phyloP scores from a whole-genome alignment of 352 stramenopile species.

The Blastocystis sp. region DNA sequence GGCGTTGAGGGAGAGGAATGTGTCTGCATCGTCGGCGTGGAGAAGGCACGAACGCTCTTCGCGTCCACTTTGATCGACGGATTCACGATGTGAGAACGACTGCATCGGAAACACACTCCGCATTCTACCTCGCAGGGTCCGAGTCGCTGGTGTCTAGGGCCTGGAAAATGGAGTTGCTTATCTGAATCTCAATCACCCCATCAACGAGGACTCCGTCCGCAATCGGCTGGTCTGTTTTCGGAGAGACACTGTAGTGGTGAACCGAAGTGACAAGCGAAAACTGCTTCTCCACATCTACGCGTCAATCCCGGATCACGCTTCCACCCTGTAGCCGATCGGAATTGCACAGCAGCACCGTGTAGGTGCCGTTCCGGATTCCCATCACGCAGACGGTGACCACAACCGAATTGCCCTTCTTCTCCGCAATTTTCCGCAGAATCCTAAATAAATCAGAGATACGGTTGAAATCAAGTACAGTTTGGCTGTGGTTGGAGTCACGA shows the following conservation, averaged over 20 bases:
- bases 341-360: background rate
- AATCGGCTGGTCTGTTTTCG: background rate
- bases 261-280: background rate
- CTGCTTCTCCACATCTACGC: background rate
- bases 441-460: background rate
- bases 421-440: conserved; percentile 8
- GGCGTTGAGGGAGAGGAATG: background rate
- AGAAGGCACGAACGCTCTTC: background rate
- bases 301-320: background rate
- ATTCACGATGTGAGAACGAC: conserved; percentile 10
- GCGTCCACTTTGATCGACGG: background rate
- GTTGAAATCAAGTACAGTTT: background rate
- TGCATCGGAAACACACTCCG: background rate
- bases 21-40: background rate
- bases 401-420: background rate
- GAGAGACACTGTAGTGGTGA: conserved; percentile 37
- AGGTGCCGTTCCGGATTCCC: background rate
- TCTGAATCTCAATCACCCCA: background rate
- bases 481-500: conserved; percentile 2
- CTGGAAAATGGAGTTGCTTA: conserved; percentile 9
- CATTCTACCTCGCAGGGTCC: background rate
- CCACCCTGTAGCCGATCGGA: background rate
- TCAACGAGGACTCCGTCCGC: background rate
- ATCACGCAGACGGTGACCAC: background rate
- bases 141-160: background rate